Evolutionary conservation across 345 rosid genomes (phyloP).

Genomic region (Eucalyptus microcorys): DNA sequence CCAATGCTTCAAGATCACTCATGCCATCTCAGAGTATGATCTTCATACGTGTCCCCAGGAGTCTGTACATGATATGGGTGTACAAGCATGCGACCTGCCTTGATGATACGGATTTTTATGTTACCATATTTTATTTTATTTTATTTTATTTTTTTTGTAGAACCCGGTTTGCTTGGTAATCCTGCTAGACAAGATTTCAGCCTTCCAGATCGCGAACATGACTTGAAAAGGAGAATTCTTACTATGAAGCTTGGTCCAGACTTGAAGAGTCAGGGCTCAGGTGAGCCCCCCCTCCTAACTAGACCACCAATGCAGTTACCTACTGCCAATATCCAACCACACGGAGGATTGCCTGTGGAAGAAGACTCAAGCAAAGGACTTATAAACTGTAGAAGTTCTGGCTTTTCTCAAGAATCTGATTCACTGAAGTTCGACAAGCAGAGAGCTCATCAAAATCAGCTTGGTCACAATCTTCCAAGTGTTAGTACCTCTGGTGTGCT

Average conservation of each 20-base stretch:
- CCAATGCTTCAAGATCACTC: constrained; percentile 19
- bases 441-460: constrained; percentile 24
- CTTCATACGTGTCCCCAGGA: background rate
- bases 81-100: background rate
- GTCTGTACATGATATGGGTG: background rate
- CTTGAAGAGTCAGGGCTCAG: constrained; percentile 46
- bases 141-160: constrained; percentile 15
- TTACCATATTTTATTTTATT: background rate
- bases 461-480: constrained; percentile 18
- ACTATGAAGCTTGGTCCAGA: constrained; percentile 32
- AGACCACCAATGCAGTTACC: constrained; percentile 39
- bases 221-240: constrained; percentile 18
- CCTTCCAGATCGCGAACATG: constrained; percentile 13
- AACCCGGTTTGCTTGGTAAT: constrained; percentile 86
- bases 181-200: constrained; percentile 53
- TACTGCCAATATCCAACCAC: constrained; percentile 24
- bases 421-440: constrained; percentile 32
- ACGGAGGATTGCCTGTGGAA: constrained; percentile 69
- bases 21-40: constrained; percentile 64
- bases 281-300: constrained; percentile 60
- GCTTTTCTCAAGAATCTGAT: constrained; percentile 24
- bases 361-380: constrained; percentile 29
- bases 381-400: constrained; percentile 12
- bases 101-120: background rate
- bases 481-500: constrained; percentile 25